phyloP scores from a whole-genome alignment of 768 basidiomycete genomes.

The Psilocybe azurescens region DNA sequence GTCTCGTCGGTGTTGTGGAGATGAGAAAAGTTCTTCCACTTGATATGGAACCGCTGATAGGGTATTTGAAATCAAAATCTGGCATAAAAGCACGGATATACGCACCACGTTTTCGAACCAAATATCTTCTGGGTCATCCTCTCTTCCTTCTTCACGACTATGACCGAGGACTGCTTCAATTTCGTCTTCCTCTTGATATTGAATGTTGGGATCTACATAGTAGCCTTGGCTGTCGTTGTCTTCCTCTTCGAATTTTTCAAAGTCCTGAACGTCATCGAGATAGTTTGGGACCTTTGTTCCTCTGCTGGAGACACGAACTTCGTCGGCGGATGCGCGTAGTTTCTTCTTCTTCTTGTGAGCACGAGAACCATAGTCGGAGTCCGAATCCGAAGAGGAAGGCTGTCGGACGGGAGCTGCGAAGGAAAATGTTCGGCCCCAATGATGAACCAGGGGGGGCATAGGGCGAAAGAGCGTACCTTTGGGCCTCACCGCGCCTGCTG shows the following conservation, averaged over 20 bases:
- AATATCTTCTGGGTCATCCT: slow-evolving; percentile 77
- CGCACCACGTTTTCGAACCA: slow-evolving; percentile 89
- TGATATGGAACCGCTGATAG: slow-evolving; percentile 93
- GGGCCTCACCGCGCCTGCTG: slow-evolving; percentile 53
- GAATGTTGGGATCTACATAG: slow-evolving; percentile 56
- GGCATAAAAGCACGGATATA: slow-evolving; percentile 17
- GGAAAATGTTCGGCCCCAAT: slow-evolving; percentile 22
- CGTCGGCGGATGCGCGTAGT: slow-evolving; percentile 59
- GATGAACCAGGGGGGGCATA: slow-evolving; percentile 9
- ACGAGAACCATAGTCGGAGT: slow-evolving; percentile 86
- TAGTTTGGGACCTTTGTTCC: slow-evolving; percentile 87
- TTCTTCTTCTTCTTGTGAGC: slow-evolving; percentile 86
- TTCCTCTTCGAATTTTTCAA: slow-evolving; percentile 72
- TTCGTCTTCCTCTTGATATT: slow-evolving; percentile 77
- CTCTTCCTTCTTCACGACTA: slow-evolving; percentile 81
- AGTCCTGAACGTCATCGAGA: slow-evolving; percentile 80
- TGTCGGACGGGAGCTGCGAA: slow-evolving; percentile 54
- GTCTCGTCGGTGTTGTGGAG: slow-evolving; percentile 99
- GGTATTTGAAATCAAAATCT: slow-evolving; percentile 20
- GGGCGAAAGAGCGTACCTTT: slow-evolving; percentile 52
- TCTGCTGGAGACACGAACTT: slow-evolving; percentile 78
- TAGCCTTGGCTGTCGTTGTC: slow-evolving; percentile 62
- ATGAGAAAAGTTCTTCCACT: slow-evolving; percentile 99
- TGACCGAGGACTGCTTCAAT: slow-evolving; percentile 93
- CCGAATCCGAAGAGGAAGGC: slow-evolving; percentile 72